Evolutionary conservation across 176 grass and related monocot species (phyloP).

Genomic region (Carex cristatella): DNA sequence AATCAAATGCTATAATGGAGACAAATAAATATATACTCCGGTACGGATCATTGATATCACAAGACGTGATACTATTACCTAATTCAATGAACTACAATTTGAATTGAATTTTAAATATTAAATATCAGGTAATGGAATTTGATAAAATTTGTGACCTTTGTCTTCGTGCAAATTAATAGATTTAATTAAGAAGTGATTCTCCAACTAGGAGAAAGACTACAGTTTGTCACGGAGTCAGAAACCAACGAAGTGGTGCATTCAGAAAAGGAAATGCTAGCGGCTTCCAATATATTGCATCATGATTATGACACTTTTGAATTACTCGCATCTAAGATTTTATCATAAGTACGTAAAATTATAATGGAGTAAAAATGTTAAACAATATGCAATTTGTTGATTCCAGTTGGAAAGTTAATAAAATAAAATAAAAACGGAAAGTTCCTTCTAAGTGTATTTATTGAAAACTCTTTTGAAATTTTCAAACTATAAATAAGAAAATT

Average conservation of each 20-base stretch:
- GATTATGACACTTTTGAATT: not conserved
- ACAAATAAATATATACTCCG: too few relatives aligned
- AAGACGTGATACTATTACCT: too few relatives aligned
- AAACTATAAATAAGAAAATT: not conserved
- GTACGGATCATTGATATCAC: too few relatives aligned
- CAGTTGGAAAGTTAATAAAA: not conserved
- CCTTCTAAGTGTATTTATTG: not conserved
- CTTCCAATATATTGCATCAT: not conserved
- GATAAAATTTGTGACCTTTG: too few relatives aligned
- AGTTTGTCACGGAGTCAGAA: not conserved
- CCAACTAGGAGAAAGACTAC: not conserved
- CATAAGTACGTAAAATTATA: too few relatives aligned
- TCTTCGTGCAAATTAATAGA: not conserved
- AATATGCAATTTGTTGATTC: not conserved
- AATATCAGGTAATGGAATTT: too few relatives aligned
- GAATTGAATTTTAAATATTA: too few relatives aligned
- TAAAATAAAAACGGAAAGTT: not conserved
- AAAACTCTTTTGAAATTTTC: not conserved
- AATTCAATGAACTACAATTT: too few relatives aligned
- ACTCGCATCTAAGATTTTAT: too few relatives aligned
- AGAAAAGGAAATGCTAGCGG: conserved; percentile 19
- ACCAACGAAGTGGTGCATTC: conserved; percentile 11
- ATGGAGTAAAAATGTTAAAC: not conserved
- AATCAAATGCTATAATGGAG: too few relatives aligned
- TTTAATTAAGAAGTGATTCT: not conserved